A percentile compares a stretch with the other conserved stretches of the same genome.
These are phyloP conservation scores for Starmerella ratchasimensis DNA, from an alignment of 805 yeast species.

Conservation along the genomic window DNA sequence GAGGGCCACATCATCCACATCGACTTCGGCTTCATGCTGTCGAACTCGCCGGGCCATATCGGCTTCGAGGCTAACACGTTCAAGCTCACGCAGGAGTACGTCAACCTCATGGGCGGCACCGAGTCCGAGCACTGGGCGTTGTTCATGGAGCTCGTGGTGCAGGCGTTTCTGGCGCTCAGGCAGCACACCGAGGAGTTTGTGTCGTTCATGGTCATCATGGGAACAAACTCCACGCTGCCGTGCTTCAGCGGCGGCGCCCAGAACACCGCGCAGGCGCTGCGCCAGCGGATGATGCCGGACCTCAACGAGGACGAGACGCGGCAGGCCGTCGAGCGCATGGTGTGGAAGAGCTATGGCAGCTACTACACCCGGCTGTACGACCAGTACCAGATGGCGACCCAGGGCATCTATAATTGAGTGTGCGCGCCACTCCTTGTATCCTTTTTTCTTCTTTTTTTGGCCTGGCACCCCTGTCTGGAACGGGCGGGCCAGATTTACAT, in stretches of 20 bases:
- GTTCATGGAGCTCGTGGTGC: conserved; percentile 51
- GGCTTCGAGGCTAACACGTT: conserved; percentile 98
- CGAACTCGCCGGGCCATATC: conserved; percentile 92
- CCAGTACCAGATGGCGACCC: conserved; percentile 87
- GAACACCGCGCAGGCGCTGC: conserved; percentile 54
- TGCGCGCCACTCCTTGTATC: no score
- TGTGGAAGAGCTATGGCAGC: conserved; percentile 73
- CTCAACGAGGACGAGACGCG: conserved; percentile 61
- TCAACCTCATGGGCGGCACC: conserved; percentile 73
- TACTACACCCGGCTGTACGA: conserved; percentile 86
- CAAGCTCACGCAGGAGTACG: conserved; percentile 78
- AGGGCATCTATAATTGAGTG: conserved; percentile 69
- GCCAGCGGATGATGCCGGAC: conserved; percentile 70
- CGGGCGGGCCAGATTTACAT: no score
- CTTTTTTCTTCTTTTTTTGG: no score
- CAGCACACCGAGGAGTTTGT: conserved; percentile 60
- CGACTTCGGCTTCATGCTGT: conserved; percentile 85
- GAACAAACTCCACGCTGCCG: conserved; percentile 75
- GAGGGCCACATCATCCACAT: conserved; percentile 84
- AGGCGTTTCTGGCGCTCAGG: conserved; percentile 62
- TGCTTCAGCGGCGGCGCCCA: conserved; percentile 82
- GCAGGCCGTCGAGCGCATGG: conserved; percentile 63
- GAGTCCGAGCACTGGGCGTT: conserved; percentile 45
- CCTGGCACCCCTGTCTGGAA: no score
- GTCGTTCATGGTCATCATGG: conserved; percentile 85